These are phyloP conservation scores for Trematosphaeria pertusa DNA, from an alignment of 2,329 filamentous ascomycete genomes.

Conservation along the genomic window DNA sequence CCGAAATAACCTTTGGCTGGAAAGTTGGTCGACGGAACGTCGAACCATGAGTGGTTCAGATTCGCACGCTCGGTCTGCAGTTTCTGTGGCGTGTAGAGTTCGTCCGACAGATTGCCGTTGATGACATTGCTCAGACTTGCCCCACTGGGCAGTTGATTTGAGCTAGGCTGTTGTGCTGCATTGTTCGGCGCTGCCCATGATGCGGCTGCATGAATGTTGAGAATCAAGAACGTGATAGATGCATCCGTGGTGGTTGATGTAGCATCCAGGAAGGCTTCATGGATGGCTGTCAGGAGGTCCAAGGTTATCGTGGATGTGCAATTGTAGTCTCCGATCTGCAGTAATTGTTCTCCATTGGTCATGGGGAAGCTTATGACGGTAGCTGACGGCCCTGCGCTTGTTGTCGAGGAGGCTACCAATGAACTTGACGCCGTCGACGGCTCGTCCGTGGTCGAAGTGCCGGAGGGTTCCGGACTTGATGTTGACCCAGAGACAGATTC, in stretches of 20 bases:
- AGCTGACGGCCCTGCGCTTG: slow-evolving; percentile 18
- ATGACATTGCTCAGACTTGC: slow-evolving; percentile 56
- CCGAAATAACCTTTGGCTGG: slow-evolving; percentile 63
- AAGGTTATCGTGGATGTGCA: slow-evolving; percentile 63
- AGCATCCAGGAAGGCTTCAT: slow-evolving; percentile 60
- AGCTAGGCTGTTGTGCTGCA: slow-evolving; percentile 50
- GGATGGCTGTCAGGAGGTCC: slow-evolving; percentile 55
- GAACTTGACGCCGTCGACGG: slow-evolving; percentile 1
- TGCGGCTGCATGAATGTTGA: slow-evolving; percentile 67
- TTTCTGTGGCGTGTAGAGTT: slow-evolving; percentile 61
- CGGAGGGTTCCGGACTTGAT: background rate
- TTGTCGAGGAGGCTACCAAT: slow-evolving; percentile 8
- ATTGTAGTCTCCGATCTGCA: slow-evolving; percentile 58
- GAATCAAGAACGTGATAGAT: slow-evolving; percentile 58
- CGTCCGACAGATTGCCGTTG: slow-evolving; percentile 55
- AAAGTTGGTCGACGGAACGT: slow-evolving; percentile 45
- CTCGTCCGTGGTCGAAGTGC: background rate
- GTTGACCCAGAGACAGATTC: background rate
- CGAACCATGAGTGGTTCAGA: slow-evolving; percentile 66
- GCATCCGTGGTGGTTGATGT: slow-evolving; percentile 64
- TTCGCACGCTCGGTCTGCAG: slow-evolving; percentile 61
- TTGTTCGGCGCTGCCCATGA: slow-evolving; percentile 45
- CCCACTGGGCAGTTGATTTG: slow-evolving; percentile 53
- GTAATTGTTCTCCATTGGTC: slow-evolving; percentile 39
- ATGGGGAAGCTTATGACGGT: slow-evolving; percentile 25